Conservation (phyloP, 2,329 filamentous ascomycete species). For the Gaeumannomyces sp. region DNA sequence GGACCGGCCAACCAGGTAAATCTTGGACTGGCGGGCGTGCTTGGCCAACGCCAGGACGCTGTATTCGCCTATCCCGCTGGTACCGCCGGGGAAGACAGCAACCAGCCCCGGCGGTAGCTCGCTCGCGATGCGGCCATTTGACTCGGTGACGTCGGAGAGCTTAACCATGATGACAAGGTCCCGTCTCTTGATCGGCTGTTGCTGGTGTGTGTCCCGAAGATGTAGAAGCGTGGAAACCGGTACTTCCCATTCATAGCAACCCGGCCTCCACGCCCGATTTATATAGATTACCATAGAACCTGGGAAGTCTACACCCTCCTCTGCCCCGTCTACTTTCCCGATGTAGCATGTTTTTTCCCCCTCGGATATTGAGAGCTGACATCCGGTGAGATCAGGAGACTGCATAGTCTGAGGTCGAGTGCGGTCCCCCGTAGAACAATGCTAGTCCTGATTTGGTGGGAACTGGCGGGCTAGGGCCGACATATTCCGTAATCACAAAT, state of each 20-base stretch:
- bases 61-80: constrained; percentile 43
- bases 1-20: constrained; percentile 43
- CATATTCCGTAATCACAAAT: neutral
- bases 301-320: too few species aligned
- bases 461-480: too few species aligned
- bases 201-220: neutral
- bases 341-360: too few species aligned
- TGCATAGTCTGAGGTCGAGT: too few species aligned
- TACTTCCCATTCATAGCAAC: too few species aligned
- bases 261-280: too few species aligned
- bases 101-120: constrained; percentile 33
- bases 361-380: too few species aligned
- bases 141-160: constrained; percentile 23
- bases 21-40: constrained; percentile 30
- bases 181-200: neutral
- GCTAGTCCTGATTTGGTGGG: too few species aligned
- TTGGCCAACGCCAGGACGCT: constrained; percentile 38
- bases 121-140: constrained; percentile 26
- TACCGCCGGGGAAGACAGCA: constrained; percentile 45
- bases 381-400: too few species aligned
- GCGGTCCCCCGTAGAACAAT: neutral
- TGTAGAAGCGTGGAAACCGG: neutral
- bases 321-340: too few species aligned
- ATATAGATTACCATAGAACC: too few species aligned
- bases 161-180: constrained; percentile 25